phyloP scores from a whole-genome alignment of 495 filamentous ascomycete species.

The Pyrenula aspistea region DNA sequence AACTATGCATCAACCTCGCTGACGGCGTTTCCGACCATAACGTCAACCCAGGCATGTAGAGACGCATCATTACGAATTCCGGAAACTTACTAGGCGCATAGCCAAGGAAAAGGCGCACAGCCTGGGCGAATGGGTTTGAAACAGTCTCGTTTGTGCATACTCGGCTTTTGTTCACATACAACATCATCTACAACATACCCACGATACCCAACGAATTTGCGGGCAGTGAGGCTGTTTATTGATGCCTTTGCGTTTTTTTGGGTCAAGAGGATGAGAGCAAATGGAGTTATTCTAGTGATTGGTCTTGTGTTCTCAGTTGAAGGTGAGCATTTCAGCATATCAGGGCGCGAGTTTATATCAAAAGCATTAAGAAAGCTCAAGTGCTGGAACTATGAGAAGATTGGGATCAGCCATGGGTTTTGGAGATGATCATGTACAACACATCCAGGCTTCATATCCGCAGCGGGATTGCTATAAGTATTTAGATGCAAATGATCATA shows the following conservation, averaged over 20 bases:
- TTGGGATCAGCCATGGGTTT: neutral
- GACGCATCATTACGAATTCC: slow-evolving; percentile 3
- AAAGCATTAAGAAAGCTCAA: neutral
- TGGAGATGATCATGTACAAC: neutral
- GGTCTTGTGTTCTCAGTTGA: neutral
- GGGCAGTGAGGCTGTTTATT: no score
- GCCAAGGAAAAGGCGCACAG: neutral
- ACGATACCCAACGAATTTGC: neutral
- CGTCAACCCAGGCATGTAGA: slow-evolving; percentile 35
- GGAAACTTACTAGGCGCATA: no score
- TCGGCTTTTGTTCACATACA: neutral
- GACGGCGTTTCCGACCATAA: slow-evolving; percentile 71
- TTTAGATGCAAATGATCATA: neutral
- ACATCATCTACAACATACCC: neutral
- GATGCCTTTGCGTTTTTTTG: neutral
- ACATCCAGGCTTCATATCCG: neutral
- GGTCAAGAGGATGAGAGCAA: neutral
- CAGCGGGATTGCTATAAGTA: neutral
- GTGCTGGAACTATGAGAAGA: no score
- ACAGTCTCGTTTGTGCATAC: neutral
- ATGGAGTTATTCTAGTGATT: neutral
- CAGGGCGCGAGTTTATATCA: neutral
- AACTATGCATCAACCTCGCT: slow-evolving; percentile 91
- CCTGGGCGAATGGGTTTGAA: neutral
- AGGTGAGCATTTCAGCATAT: neutral